Evolutionary conservation across 2,329 filamentous ascomycete species (phyloP), one percentile per base, ranked within the genome.

Genomic region (Trichoderma sp.): DNA sequence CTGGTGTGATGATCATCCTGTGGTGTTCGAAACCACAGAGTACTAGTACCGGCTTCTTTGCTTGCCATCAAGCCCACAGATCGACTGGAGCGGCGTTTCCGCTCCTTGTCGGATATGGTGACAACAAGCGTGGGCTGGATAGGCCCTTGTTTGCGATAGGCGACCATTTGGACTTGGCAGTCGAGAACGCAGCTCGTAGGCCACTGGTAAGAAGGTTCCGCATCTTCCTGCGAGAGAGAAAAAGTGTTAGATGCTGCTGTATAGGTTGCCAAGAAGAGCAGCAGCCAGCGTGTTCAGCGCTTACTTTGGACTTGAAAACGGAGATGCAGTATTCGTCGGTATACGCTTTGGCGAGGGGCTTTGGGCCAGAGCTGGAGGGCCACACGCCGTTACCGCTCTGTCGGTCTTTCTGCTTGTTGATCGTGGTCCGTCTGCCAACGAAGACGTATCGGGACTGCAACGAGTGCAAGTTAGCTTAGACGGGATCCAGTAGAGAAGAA

Each of bases 41-140:
- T 84, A 10, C 80, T 82, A 3, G 83, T 79, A 10, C 79, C 77
- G 1, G 82, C 78, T 18, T 88, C 85, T 74, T 85, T 88, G 68
- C 79, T 83, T 11, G 84, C 77, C 21, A 83, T 84, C 26, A 90
- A 79, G 3, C 86, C 86, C 4, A 86, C 84, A 4, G 89, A 86
- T 70, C 88, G 83, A 72, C 88, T 90, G 58, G 89, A 90, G 70
- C 89, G 83, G 60, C 89, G 85, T 73, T 90, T 90, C 67, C 87
- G 85, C 71, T 88, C 81, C 75, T 87, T 89, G 71, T 90, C 87
- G 46, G 83, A 81, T 59, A 90, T 79, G 71, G 81, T 86, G 46
- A 90, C 75, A 56, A 89, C 80, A 14, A 91, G 82, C 6, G 89
- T 90, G 1, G 87, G 87, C 8, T 88, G 77, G 5, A 85, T 81